Conservation (phyloP, 345 rosid species). For the Rubroshorea leprosula region DNA sequence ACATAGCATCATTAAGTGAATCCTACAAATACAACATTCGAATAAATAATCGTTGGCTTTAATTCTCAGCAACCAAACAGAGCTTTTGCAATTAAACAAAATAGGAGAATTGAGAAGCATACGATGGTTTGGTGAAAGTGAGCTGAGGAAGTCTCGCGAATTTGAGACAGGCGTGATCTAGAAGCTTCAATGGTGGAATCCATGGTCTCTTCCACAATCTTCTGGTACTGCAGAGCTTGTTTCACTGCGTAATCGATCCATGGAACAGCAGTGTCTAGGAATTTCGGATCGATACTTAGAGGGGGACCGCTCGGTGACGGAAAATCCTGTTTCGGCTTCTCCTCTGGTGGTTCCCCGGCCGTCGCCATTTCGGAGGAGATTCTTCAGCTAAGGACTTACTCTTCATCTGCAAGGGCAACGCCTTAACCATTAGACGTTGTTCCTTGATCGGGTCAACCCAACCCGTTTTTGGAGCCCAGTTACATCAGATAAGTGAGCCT, state of each 20-base stretch:
- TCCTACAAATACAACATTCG: slow-evolving; percentile 30
- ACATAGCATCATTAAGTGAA: slow-evolving; percentile 42
- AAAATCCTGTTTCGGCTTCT: slow-evolving; percentile 16
- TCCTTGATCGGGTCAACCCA: background rate
- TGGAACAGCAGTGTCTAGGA: slow-evolving; percentile 42
- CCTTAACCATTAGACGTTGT: too few relatives aligned
- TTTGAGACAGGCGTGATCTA: slow-evolving; percentile 52
- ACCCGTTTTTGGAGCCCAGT: background rate
- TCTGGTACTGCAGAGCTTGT: slow-evolving; percentile 56
- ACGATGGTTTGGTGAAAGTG: slow-evolving; percentile 59
- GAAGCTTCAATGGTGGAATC: slow-evolving; percentile 43
- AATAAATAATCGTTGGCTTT: background rate
- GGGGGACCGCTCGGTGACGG: slow-evolving; percentile 15
- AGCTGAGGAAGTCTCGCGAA: slow-evolving; percentile 54
- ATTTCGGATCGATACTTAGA: slow-evolving; percentile 29
- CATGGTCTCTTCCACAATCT: slow-evolving; percentile 34
- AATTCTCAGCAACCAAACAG: background rate
- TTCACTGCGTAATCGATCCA: slow-evolving; percentile 72
- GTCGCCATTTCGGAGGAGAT: slow-evolving; percentile 34
- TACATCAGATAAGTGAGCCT: background rate
- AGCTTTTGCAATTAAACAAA: background rate
- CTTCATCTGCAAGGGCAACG: too few relatives aligned
- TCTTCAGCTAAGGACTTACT: too few relatives aligned
- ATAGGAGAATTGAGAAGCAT: slow-evolving; percentile 15
- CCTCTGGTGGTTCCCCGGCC: slow-evolving; percentile 41